These are phyloP conservation scores for Tillandsia leiboldiana DNA, from an alignment of 176 grass and related monocot genomes.

Conservation along the genomic window DNA sequence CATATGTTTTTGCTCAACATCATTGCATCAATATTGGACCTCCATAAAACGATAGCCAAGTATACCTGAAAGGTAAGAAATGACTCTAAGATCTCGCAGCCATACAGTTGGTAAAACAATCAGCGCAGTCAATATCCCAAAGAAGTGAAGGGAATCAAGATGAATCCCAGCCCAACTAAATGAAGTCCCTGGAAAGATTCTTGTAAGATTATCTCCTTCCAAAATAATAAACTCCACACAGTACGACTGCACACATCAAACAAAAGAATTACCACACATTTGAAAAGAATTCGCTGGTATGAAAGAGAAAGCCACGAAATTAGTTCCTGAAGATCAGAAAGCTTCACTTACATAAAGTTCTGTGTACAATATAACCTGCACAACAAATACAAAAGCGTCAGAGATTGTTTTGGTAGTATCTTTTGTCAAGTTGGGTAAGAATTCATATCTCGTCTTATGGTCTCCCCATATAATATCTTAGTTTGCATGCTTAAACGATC, in stretches of 20 bases:
- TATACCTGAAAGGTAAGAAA: conserved; percentile 84
- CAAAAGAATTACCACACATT: conserved; percentile 6
- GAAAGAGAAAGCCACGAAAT: background rate
- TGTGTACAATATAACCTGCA: conserved; percentile 81
- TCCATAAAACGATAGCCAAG: background rate
- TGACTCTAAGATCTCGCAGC: conserved; percentile 68
- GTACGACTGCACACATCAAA: conserved; percentile 54
- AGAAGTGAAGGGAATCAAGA: conserved; percentile 56
- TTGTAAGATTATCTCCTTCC: conserved; percentile 89
- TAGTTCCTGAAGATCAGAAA: conserved; percentile 6
- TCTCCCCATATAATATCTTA: background rate
- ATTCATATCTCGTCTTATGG: too few species aligned
- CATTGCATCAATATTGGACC: too few species aligned
- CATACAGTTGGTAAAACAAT: conserved; percentile 83
- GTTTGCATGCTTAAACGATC: conserved; percentile 2
- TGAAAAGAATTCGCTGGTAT: background rate
- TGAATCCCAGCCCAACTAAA: conserved; percentile 55
- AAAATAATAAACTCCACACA: conserved; percentile 96
- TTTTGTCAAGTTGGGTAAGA: background rate
- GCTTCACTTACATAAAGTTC: conserved; percentile 72
- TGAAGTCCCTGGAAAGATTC: conserved; percentile 49
- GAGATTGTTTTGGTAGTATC: conserved; percentile 3
- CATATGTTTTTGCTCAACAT: too few species aligned
- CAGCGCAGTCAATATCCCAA: conserved; percentile 68
- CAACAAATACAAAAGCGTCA: conserved; percentile 25